Evolutionary conservation across 2,329 filamentous ascomycete species (phyloP), one percentile per base, ranked within the genome.

Genomic region (Incumbomyces delicatus): DNA sequence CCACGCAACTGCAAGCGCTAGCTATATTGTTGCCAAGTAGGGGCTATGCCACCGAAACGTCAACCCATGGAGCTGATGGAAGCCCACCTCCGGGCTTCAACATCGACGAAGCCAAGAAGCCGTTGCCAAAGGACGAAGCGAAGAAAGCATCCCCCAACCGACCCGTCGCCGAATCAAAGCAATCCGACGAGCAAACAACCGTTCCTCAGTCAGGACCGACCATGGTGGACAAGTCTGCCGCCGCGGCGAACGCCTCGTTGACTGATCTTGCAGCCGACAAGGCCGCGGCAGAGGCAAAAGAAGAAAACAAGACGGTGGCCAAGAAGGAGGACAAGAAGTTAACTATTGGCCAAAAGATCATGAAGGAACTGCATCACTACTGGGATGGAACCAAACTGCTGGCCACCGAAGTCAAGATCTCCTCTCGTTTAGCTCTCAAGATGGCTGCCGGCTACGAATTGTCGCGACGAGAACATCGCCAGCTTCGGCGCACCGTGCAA

Each of bases 401-500:
- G 56, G 89, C 83, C 17, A 85, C 87, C 1, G 92, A 98, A 69
- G 81, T 96, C 62, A 87, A 74, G 67, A 98, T 98, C 64, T 96
- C 90, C 65, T 87, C 85, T 51, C 83, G 83, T 53, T 71, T 98
- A 55, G 92, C 89, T 5, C 67, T 95, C 65, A 96, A 95, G 73
- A 98, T 98, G 92, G 88, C 89, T 12, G 89, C 87, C 49, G 92
- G 92, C 6, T 98, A 98, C 69, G 92, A 98, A 67, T 79, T 98
- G 54, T 95, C 86, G 49, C 81, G 92, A 53, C 81, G 92, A 70
- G 92, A 98, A 71, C 80, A 92, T 69, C 80, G 89, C 61, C 92
- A 78, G 76, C 74, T 98, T 47, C 82, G 86, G 71, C 80, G 92
- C 61, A 98, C 92, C 10, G 87, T 95, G 13, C 87, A 94, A 66